phyloP scores from a whole-genome alignment of 768 basidiomycete species.

The Gloeostereum incarnatum region DNA sequence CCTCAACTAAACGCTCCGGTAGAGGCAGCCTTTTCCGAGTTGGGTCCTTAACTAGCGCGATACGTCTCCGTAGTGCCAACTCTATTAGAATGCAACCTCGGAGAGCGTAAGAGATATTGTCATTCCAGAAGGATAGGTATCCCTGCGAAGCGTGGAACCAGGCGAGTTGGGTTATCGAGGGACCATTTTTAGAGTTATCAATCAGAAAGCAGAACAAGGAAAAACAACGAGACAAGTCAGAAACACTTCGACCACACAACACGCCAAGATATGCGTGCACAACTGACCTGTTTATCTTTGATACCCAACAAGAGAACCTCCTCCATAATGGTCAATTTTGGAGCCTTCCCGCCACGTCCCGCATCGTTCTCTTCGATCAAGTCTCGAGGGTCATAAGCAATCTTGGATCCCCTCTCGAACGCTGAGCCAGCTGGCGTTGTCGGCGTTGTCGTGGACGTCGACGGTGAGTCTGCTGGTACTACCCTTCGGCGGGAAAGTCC shows the following conservation, averaged over 20 bases:
- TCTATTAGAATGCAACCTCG: slow-evolving; percentile 98
- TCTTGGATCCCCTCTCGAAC: slow-evolving; percentile 77
- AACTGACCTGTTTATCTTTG: slow-evolving; percentile 85
- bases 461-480: too few relatives aligned
- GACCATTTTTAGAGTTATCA: too few relatives aligned
- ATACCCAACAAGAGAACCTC: slow-evolving; percentile 90
- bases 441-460: too few relatives aligned
- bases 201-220: too few relatives aligned
- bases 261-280: slow-evolving; percentile 11
- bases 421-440: slow-evolving; percentile 82
- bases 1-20: slow-evolving; percentile 78
- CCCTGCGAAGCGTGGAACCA: slow-evolving; percentile 31
- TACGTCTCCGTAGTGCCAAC: slow-evolving; percentile 88
- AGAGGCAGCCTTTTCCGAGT: slow-evolving; percentile 64
- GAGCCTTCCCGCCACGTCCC: slow-evolving; percentile 64
- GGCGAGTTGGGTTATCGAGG: background rate
- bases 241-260: slow-evolving; percentile 3
- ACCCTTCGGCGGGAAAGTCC: too few relatives aligned
- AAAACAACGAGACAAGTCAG: too few relatives aligned
- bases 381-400: slow-evolving; percentile 93
- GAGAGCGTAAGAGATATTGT: slow-evolving; percentile 98
- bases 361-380: slow-evolving; percentile 59
- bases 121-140: slow-evolving; percentile 98
- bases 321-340: slow-evolving; percentile 91
- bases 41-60: slow-evolving; percentile 84